phyloP scores from a whole-genome alignment of 495 filamentous ascomycete species.

The Cladorrhinum samala region DNA sequence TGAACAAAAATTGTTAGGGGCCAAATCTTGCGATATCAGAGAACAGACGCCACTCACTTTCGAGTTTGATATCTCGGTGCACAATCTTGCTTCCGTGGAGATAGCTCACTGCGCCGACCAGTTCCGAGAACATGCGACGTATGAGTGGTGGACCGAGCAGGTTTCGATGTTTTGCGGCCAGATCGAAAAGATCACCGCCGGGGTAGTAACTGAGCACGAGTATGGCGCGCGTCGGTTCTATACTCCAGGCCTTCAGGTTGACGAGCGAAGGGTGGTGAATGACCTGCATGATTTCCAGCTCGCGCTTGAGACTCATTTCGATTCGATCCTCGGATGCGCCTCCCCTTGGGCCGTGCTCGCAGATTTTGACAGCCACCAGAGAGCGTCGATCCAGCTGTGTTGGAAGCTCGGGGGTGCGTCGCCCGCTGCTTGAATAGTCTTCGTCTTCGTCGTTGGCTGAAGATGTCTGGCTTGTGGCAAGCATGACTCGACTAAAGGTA shows the following conservation, averaged over 20 bases:
- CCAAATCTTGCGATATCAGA: constrained; percentile 3
- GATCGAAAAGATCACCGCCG: constrained; percentile 90
- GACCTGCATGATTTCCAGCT: constrained; percentile 84
- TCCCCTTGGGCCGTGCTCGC: constrained; percentile 87
- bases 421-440: constrained; percentile 26
- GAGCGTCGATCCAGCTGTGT: constrained; percentile 36
- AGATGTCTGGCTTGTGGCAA: constrained; percentile 60
- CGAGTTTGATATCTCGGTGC: constrained; percentile 94
- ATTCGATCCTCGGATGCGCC: constrained; percentile 82
- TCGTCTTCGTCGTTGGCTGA: constrained; percentile 35
- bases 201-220: constrained; percentile 88
- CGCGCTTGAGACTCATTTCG: constrained; percentile 85
- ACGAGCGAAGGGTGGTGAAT: constrained; percentile 86
- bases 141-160: constrained; percentile 62
- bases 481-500: constrained; percentile 88
- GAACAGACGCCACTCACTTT: constrained; percentile 59
- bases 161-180: constrained; percentile 63
- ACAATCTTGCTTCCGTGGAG: constrained; percentile 81
- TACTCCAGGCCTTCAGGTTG: constrained; percentile 80
- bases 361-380: constrained; percentile 91
- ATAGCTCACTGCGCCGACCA: constrained; percentile 79
- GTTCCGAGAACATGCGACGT: constrained; percentile 81
- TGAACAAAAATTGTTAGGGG: constrained; percentile 22
- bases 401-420: constrained; percentile 14
- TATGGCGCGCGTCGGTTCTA: constrained; percentile 71